Evolutionary conservation across 129 eudicot species (phyloP).

Genomic region (Pittosporum tobira): DNA sequence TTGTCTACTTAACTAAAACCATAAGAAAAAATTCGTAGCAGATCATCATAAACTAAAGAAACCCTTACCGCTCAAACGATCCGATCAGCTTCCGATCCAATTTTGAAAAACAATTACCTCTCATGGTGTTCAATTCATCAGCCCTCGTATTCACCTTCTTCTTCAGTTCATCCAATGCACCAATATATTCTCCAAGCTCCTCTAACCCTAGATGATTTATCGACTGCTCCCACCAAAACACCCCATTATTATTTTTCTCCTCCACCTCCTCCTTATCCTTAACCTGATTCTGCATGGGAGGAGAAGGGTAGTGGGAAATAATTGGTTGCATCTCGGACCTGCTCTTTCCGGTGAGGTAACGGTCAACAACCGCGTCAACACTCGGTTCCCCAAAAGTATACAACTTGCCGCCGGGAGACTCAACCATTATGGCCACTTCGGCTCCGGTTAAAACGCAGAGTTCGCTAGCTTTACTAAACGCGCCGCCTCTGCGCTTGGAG

Average conservation of each 20-base stretch:
- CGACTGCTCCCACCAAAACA: neutral
- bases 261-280: neutral
- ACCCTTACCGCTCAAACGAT: no score
- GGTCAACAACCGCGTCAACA: neutral
- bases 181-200: neutral
- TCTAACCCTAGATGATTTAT: neutral
- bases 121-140: neutral
- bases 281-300: neutral
- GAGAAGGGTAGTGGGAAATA: no score
- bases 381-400: neutral
- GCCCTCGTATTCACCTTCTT: neutral
- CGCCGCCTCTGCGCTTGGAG: constrained; percentile 4
- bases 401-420: neutral
- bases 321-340: no score
- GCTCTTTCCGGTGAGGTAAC: neutral
- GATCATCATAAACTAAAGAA: no score
- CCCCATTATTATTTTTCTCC: neutral
- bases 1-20: no score
- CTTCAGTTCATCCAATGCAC: neutral
- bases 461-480: constrained; percentile 5
- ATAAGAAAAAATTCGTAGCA: no score
- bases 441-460: neutral
- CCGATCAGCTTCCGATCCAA: no score
- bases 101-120: no score
- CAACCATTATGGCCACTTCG: neutral